Percentiles rank a stretch among this genome's conserved stretches.
Evolutionary conservation across 176 grass and related monocot species (phyloP).

Genomic region (Zea luxurians): DNA sequence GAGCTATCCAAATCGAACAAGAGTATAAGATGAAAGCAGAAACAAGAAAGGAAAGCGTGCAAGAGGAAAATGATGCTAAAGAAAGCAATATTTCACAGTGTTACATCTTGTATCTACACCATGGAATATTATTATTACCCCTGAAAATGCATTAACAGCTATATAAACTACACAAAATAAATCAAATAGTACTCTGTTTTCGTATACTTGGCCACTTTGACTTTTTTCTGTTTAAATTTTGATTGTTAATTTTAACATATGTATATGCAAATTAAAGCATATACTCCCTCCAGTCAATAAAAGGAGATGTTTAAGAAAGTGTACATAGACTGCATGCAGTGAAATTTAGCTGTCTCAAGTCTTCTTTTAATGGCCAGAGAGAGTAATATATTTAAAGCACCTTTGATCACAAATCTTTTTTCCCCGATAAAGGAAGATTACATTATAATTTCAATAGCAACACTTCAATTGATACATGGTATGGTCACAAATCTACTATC

Average conservation of each 20-base stretch:
- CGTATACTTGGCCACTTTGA: neutral
- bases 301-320: neutral
- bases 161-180: conserved; percentile 27
- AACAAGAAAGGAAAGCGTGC: conserved; percentile 27
- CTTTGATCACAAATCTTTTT: neutral
- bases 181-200: neutral
- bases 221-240: neutral
- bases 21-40: conserved; percentile 28
- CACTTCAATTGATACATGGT: neutral
- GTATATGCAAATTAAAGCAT: neutral
- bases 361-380: neutral
- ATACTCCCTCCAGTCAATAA: neutral
- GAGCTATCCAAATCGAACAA: conserved; percentile 55
- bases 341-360: neutral
- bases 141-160: conserved; percentile 22
- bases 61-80: conserved; percentile 40
- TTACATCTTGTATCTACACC: conserved; percentile 30
- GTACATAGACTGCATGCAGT: neutral
- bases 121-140: conserved; percentile 40
- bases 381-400: neutral
- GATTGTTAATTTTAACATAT: neutral
- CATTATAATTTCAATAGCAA: neutral
- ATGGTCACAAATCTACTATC: neutral
- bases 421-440: neutral
- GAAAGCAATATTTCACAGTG: conserved; percentile 42